Base-by-base conservation (phyloP, 2,329 filamentous ascomycete species). In the Alternaria dauci region DNA sequence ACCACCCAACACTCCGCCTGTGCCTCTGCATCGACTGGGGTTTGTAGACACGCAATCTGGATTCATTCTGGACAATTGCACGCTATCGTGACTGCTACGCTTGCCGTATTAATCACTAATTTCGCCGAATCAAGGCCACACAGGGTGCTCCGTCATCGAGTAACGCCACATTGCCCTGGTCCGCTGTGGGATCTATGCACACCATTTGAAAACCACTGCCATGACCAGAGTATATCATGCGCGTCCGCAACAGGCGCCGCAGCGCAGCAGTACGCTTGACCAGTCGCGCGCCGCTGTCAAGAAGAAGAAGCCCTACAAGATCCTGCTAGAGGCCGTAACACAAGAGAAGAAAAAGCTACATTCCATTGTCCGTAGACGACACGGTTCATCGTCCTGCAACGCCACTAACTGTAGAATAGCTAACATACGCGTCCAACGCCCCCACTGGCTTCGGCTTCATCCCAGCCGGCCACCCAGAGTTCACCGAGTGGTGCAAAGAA, bases 391-490 rank as follows among this genome's bases (percentile, higher is more conserved):
- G 20, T 41, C 18, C 63, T 41, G 42, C 39, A 52, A 54, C 55
- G 30, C 46, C 65, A 73, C 76, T 81, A 71, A 83, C 77, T 59
- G 63, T 55, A 30, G 36, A 39, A 52, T 74, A 88, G 87, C 81
- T 86, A 43, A 84, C 84, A 20, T 87, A 86, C 66, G 80, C 83
- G 60, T 77, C 80, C n/a, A 79, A 83, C 65, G 81, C 87, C 23
- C 87, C 86, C 9, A 75, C 77, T 48, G 87, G 86, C n/a, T 89
- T 88, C 71, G 85, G 83, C 0, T 89, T 88, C 68, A 83, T 89
- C 51, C 84, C 86, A 23, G 83, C 86, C 46, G 87, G 87, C 25
- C 85, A 87, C 61, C 86, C 86, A 2, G 82, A 85, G 55, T 80
- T 90, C 50, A 87, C 87, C 18, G 82, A 82, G 47, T 82, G 82